These are phyloP conservation scores for Coffea canephora DNA, from an alignment of 257 asterid species.

Conservation along the genomic window DNA sequence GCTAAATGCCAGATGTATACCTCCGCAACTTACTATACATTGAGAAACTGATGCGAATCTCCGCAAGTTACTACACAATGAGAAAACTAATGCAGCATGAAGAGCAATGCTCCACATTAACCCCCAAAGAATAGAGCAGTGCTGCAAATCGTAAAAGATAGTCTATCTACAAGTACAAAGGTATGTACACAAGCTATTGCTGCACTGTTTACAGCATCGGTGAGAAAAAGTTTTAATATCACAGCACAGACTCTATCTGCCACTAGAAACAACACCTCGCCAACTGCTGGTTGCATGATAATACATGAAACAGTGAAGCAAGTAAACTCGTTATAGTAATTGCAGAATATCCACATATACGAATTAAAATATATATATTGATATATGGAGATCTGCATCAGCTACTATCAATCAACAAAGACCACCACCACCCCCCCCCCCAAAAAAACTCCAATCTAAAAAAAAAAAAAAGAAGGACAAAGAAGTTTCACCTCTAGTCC, in stretches of 20 bases:
- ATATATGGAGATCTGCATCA: neutral
- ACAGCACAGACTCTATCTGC: neutral
- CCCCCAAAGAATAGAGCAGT: neutral
- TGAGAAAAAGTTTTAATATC: neutral
- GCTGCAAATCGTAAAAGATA: neutral
- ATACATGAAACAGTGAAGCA: neutral
- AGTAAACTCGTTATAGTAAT: neutral
- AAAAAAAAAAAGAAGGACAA: constrained; percentile 1
- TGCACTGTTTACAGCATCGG: neutral
- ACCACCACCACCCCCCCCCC: neutral
- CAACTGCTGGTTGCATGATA: neutral
- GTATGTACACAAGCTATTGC: neutral
- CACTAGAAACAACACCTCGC: neutral
- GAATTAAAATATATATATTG: too few species aligned
- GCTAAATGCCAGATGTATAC: neutral
- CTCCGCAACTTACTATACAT: neutral
- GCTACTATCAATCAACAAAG: neutral
- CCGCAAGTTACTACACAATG: neutral
- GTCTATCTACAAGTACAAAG: too few species aligned
- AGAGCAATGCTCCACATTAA: neutral
- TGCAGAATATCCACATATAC: neutral
- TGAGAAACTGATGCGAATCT: neutral
- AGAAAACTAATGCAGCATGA: neutral
- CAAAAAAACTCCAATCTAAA: too few species aligned
- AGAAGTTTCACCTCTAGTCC: constrained; percentile 66